Base-by-base conservation (phyloP, 148 eudicot species). In the Beta vulgaris region DNA sequence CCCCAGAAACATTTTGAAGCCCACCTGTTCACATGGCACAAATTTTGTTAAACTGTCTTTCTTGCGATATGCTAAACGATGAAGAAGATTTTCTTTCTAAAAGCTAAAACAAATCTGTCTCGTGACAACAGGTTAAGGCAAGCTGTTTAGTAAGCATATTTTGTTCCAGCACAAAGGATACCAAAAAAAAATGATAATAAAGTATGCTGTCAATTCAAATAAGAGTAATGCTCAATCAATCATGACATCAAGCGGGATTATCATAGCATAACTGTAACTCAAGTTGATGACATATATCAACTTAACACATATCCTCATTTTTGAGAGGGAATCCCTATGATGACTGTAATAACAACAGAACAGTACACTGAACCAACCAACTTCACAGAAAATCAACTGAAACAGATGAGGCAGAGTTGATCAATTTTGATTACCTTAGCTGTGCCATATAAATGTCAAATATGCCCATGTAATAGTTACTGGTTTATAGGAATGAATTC, bases 1-100 rank as follows among this genome's bases (percentile, higher is more conserved):
- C 60, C 96, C 98, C 75, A 91, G 72, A 81, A 94, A 91, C 98
- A 94, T 94, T 86, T 94, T 94, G 71, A 94, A 83, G 19, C 96
- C 98, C 65, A 94, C 93, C 98, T 91, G 91, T 70, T 66, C 63
- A 59, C 21, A 54, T 62, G 44, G 29, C 73, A 34, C 7, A 46
- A 72, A 40, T 42, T 23, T 39, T 6, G 19, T 7, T 2, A 70
- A 36, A 21, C 44, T 43, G 12, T 40, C 32, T 32, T 16, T 26
- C 2, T 12, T 44, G 31, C 31, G 42, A 29, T 28, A n/a, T 26
- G 37, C 18, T 0, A 51, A 26, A 64, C n/a, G n/a, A 72, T 72
- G 16, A 37, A 44, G 5, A 26, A 64, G 58, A 28, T 18, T 7
- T 0, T 51, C 57, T 11, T 58, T 58, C 32, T 58, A 58, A 25